phyloP scores from a whole-genome alignment of 2,329 filamentous ascomycete genomes.

The Beauveria pseudobassiana region DNA sequence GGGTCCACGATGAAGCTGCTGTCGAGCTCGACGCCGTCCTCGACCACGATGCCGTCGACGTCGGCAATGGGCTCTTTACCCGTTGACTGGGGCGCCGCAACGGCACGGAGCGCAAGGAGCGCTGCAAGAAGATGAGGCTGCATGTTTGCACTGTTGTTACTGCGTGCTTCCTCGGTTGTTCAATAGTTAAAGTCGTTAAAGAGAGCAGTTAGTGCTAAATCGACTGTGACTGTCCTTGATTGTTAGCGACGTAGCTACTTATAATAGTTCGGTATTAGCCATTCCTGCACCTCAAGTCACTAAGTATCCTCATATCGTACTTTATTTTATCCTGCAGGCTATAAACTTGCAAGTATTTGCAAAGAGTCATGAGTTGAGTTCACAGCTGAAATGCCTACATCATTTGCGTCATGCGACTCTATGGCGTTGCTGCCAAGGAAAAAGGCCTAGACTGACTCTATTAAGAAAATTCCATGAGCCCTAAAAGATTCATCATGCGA shows the following conservation, averaged over 20 bases:
- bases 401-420: background rate
- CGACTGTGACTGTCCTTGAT: background rate
- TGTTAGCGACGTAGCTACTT: background rate
- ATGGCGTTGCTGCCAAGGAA: background rate
- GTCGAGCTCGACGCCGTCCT: background rate
- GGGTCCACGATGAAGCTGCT: background rate
- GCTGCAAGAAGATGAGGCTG: background rate
- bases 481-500: background rate
- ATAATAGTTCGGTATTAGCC: background rate
- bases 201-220: background rate
- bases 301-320: background rate
- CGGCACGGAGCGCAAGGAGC: background rate
- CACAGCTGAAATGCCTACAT: background rate
- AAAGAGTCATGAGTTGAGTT: background rate
- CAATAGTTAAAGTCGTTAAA: background rate
- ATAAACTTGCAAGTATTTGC: background rate
- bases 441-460: background rate
- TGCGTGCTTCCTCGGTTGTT: too few species aligned
- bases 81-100: background rate
- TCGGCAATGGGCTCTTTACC: background rate
- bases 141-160: constrained; percentile 1
- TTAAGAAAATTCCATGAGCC: background rate
- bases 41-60: background rate
- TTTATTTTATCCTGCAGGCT: background rate
- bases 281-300: too few species aligned